Base-by-base conservation (phyloP, 2,329 filamentous ascomycete genomes). In the Talaromyces sp. region DNA sequence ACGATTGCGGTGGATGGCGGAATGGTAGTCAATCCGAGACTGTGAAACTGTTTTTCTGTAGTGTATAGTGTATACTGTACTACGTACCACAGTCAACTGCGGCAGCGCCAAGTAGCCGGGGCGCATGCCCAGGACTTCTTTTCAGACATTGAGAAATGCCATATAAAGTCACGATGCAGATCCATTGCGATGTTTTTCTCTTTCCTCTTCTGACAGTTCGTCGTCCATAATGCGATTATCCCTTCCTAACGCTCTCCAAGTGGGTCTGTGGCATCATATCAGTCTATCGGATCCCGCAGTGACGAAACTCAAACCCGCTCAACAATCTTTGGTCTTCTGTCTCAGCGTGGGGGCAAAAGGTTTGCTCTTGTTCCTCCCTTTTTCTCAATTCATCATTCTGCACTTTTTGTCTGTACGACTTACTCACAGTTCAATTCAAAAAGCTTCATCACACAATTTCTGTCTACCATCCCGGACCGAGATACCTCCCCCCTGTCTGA, bases 1-100 rank as follows among this genome's bases (percentile, higher is more conserved):
- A 83, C 82, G 2, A 83, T 88, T 61, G 74, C 81, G 9, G 67
- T 88, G 40, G 86, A 89, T 67, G 84, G 84, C 1, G 84, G 84
- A 1, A 75, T 70, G 56, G 68, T 69, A 3, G 64, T 77, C 56
- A 66, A 65, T 31, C 70, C 76, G 21, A 78, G 74, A 64, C 58
- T 78, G 59, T 78, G 69, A 66, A 28, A 28, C 25, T 3, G 4
- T 7, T 21, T 8, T 48, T n/a, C n/a, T 22, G 17, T 21, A 21
- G 2, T 21, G 19, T 5, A 41, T n/a, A 28, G 25, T 28, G n/a
- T n/a, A n/a, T 36, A n/a, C 13, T 17, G 17, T 5, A 19, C 10
- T 40, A 36, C 35, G 28, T n/a, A n/a, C 22, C 13, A 15, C 28
- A n/a, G 5, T 45, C 17, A 15, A 48, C n/a, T 15, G 25, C 43